These are phyloP conservation scores for Penicillium lividum DNA, from an alignment of 495 filamentous ascomycete species.

Conservation along the genomic window DNA sequence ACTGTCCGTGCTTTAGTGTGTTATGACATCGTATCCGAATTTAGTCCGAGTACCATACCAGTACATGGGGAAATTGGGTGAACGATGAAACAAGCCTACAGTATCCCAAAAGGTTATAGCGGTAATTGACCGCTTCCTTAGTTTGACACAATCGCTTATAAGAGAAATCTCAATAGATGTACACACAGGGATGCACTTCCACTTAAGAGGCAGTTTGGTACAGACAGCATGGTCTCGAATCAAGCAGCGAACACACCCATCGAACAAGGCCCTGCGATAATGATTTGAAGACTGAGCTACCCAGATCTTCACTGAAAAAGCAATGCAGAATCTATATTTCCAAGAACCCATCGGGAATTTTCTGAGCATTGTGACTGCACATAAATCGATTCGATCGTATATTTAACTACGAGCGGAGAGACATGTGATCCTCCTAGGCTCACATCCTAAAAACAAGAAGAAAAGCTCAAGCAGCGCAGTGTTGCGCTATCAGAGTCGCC, in stretches of 20 bases:
- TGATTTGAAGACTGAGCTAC: background rate
- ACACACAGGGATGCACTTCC: too few species aligned
- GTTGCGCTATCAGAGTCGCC: background rate
- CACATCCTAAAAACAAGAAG: background rate
- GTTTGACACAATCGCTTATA: too few species aligned
- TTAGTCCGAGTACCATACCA: too few species aligned
- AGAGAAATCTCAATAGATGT: too few species aligned
- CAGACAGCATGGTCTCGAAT: too few species aligned
- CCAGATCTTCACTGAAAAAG: background rate
- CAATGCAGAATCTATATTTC: background rate
- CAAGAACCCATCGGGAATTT: background rate
- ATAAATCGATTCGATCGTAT: background rate
- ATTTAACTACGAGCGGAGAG: background rate
- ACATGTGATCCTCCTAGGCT: background rate
- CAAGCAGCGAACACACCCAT: background rate
- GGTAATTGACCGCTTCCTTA: too few species aligned
- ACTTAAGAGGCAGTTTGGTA: too few species aligned
- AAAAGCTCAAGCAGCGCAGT: background rate
- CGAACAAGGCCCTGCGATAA: background rate
- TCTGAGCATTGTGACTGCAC: background rate
- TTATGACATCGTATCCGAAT: too few species aligned
- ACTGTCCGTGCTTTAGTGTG: too few species aligned
- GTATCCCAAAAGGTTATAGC: too few species aligned
- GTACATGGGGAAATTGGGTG: too few species aligned
- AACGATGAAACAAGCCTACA: too few species aligned